Base-by-base conservation (phyloP, 257 asterid species). In the Gentiana dahurica region DNA sequence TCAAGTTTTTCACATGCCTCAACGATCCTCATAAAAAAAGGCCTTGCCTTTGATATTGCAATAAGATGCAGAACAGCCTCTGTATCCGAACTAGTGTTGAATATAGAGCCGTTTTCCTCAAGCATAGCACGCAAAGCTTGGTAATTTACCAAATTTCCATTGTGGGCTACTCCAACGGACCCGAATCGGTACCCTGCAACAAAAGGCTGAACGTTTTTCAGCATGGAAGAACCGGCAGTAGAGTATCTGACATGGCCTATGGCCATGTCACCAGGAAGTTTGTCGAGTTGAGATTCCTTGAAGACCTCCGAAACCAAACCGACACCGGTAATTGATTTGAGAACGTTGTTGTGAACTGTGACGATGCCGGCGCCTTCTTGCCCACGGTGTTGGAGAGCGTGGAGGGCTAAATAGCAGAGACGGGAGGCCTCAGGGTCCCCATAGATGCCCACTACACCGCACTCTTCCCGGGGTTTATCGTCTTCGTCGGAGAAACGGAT, bases 291-390 rank as follows among this genome's bases (percentile, higher is more conserved):
- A n/a, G 97, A 82, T 38, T 89, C 75, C 52, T 44, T 80, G 36
- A 89, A 86, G 10, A 89, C 97, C 34, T 89, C 97, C 1, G 95
- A 83, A 0, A 89, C 97, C 15, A 89, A 77, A 0, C 97, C 95
- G 2, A 89, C 82, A 13, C 97, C 97, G 1, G 95, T 86, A 39
- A 89, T 60, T 0, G 95, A 82, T 52, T 86, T 87, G 9, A 89
- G 75, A 36, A 86, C 78, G 72, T 73, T 72, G 39, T 81, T 84
- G 53, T 81, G 72, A 8, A 83, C 94, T 10, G 88, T 67, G 3
- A 89, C 97, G 15, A 89, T 89, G 5, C 97, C 97, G 3, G 97
- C 95, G 24, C 97, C 97, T 61, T 86, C 97, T 54, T 89, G 97
- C 12, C 97, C 97, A 36, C 95, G 89, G 74, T 89, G 97, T 69